Evolutionary conservation across 768 basidiomycete genomes (phyloP), one percentile per base, ranked within the genome.

Genomic region (Leucocoprinus leucothites): DNA sequence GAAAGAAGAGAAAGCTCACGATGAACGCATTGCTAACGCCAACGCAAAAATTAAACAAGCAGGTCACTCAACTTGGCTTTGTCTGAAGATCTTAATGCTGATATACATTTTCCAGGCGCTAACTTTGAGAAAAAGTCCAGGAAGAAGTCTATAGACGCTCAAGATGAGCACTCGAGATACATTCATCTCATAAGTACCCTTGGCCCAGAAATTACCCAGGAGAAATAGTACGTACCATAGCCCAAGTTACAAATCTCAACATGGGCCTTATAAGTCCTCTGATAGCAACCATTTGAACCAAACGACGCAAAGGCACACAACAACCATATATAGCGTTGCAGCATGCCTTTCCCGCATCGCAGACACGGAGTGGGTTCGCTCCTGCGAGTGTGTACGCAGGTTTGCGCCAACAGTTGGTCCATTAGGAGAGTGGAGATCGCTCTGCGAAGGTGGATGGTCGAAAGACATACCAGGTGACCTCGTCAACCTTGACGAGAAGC

Each of bases 1-100:
- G 89, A 91, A 88, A 76, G 89, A 89, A 63, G 90, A 92, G 70
- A 86, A 82, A 66, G 71, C 75, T 1, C 88, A 92, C 60, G 90
- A 91, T 57, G 88, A 89, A 36, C 77, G 77, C 58, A 80, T 91
- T 57, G 71, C 76, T 14, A 80, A 68, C 57, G 82, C 86, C 18
- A 90, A 91, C 60, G 77, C 78, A 6, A 86, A 76, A 67, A 86
- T 92, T 50, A 91, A 90, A 64, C 85, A 88, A 72, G 89, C 90
- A 48, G 83, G 87, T 86, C 59, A 41, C 58, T 64, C 5, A 7
- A 9, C 41, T 9, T 6, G 26, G 35, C 5, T 19, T 8, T 19
- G 35, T 43, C 28, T 24, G 35, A 28, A 36, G 36, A n/a, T 16
- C 52, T 19, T 4, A 21, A 36, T 44, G 9, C 18, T 36, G 18